A percentile compares a stretch with the other conserved stretches of the same genome.
These are phyloP conservation scores for Aspergillus viridinutans DNA, from an alignment of 2,329 filamentous ascomycete genomes.

Conservation along the genomic window DNA sequence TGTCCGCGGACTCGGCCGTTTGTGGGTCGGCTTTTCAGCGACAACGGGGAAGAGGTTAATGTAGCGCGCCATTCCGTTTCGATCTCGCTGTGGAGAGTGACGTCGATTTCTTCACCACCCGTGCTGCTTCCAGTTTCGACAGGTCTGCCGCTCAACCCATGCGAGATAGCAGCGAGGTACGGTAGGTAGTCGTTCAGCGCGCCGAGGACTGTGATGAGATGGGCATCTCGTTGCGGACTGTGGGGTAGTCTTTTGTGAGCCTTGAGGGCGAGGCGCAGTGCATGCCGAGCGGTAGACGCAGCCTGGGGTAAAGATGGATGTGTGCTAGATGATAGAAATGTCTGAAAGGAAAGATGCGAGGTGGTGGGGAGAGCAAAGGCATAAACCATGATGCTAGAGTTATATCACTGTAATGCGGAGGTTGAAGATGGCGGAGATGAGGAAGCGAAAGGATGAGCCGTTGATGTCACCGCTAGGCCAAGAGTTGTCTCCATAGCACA, in stretches of 20 bases:
- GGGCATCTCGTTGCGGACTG: slow-evolving; percentile 59
- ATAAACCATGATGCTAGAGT: slow-evolving; percentile 67
- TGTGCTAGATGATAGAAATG: slow-evolving; percentile 70
- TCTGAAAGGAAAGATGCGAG: slow-evolving; percentile 76
- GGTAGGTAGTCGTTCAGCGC: slow-evolving; percentile 75
- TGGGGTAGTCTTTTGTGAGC: slow-evolving; percentile 81
- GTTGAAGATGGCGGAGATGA: slow-evolving; percentile 12
- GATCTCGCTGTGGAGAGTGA: slow-evolving; percentile 64
- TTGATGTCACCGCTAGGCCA: slow-evolving; percentile 11
- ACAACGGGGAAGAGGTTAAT: slow-evolving; percentile 56
- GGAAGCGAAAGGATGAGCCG: slow-evolving; percentile 5
- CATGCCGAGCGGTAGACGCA: slow-evolving; percentile 76
- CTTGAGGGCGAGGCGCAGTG: slow-evolving; percentile 80
- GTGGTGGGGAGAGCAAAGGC: slow-evolving; percentile 86
- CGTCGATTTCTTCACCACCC: slow-evolving; percentile 58
- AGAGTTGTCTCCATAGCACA: not conserved
- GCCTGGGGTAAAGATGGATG: slow-evolving; percentile 84
- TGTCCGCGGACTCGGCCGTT: slow-evolving; percentile 66
- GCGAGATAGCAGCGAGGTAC: slow-evolving; percentile 73
- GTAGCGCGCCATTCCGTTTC: slow-evolving; percentile 78
- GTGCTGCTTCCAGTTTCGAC: slow-evolving; percentile 27
- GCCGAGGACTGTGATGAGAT: slow-evolving; percentile 66
- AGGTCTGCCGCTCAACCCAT: slow-evolving; percentile 59
- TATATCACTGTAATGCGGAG: slow-evolving; percentile 5
- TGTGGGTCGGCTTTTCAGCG: slow-evolving; percentile 30